phyloP scores from a whole-genome alignment of 169 alveolate species.

The Cryptosporidium viatorum region DNA sequence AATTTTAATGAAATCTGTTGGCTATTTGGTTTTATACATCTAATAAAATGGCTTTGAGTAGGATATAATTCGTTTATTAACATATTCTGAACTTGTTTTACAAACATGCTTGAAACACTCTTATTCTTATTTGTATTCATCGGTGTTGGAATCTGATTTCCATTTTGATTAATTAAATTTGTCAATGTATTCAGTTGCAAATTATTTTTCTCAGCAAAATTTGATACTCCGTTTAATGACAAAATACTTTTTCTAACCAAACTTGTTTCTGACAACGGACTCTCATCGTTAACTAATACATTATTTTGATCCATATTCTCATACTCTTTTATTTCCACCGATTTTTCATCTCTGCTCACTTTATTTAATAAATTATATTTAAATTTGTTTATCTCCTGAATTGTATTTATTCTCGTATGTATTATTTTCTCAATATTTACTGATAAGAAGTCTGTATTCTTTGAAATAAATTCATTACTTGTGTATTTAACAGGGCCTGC shows the following conservation, averaged over 20 bases:
- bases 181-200: not conserved
- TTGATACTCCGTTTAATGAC: not conserved
- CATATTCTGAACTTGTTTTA: conserved; percentile 79
- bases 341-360: not conserved
- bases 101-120: conserved; percentile 66
- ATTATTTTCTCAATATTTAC: conserved; percentile 75
- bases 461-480: conserved; percentile 77
- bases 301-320: not conserved
- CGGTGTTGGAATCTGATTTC: conserved; percentile 56
- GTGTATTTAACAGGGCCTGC: conserved; percentile 81
- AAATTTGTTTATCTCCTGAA: conserved; percentile 1
- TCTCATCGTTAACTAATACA: conserved; percentile 3
- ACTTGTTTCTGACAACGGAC: not conserved
- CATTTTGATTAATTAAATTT: not conserved
- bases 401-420: conserved; percentile 31
- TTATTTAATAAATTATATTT: conserved; percentile 14
- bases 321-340: not conserved
- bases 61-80: conserved; percentile 75
- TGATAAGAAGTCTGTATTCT: conserved; percentile 79
- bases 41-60: conserved; percentile 79
- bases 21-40: conserved; percentile 81
- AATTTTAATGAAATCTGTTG: conserved; percentile 73
- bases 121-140: conserved; percentile 65
- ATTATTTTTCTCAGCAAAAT: not conserved
- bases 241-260: conserved; percentile 10